Base-by-base conservation (phyloP, 257 asterid species). In the Rauvolfia tetraphylla region DNA sequence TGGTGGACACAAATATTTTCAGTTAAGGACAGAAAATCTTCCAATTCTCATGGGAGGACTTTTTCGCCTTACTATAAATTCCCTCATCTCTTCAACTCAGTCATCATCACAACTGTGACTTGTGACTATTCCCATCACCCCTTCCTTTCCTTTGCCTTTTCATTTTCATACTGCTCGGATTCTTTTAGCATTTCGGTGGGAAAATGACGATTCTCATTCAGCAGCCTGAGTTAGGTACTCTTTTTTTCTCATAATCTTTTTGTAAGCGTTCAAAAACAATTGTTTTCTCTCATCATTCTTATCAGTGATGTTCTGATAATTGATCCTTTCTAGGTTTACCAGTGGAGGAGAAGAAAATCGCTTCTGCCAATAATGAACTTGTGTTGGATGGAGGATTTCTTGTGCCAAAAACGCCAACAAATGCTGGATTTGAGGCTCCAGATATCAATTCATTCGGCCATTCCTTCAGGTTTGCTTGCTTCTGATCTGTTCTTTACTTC, bases 391-490 rank as follows among this genome's bases (percentile, higher is more conserved):
- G 86, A 42, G 94, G 87, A 9, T 89, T 90, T 71, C 78, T 59
- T 36, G 74, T 78, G 65, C 89, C 91, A n/a, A 77, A 83, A 66
- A 20, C 69, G 72, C 84, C 48, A 2, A 33, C 80, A 5, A 71
- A 63, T 25, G 41, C 62, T 7, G 84, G 81, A 72, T 87, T 87
- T 78, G 89, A 84, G 12, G 90, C 89, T 6, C 94, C 94, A 1
- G 91, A 85, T 11, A 87, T 84, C 85, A 91, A 91, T 57, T 84
- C 96, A 18, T 91, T 87, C 46, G 96, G 95, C 14, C 85, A 88
- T 14, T 79, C 87, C 1, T 91, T 91, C 34, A 87, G 96, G 96
- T 87, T 49, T 10, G 58, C 3, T 44, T 70, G 2, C 20, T 12
- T n/a, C 7, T 4, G 3, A 41, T 9, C 1, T 9, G 11, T 25